These are phyloP conservation scores for Boletus huronensis DNA, from an alignment of 768 basidiomycete genomes.

Conservation along the genomic window DNA sequence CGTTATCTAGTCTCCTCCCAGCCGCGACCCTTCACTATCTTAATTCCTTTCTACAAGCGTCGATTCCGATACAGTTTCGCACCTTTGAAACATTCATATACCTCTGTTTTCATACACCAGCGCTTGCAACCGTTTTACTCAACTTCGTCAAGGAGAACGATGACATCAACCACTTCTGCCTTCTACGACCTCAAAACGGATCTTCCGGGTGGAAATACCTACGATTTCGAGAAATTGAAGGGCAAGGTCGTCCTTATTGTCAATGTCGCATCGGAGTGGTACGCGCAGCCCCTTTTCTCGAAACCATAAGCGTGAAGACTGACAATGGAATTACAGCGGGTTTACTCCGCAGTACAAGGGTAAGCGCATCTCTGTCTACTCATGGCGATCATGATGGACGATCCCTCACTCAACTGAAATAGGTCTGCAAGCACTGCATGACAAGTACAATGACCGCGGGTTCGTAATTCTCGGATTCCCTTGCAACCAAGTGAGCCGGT, in stretches of 20 bases:
- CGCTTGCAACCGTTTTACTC: slow-evolving; percentile 11
- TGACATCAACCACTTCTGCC: slow-evolving; percentile 28
- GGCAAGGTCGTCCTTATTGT: slow-evolving; percentile 79
- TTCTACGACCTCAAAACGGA: slow-evolving; percentile 74
- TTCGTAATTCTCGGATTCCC: slow-evolving; percentile 88
- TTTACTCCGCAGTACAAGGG: slow-evolving; percentile 81
- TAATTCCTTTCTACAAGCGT: neutral
- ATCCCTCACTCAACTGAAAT: neutral
- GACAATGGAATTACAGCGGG: slow-evolving; percentile 45
- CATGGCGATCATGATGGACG: neutral
- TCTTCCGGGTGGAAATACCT: slow-evolving; percentile 50
- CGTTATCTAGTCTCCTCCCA: neutral
- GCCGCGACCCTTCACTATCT: neutral
- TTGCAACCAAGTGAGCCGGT: slow-evolving; percentile 66
- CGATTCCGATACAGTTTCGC: neutral
- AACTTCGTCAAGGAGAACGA: slow-evolving; percentile 13
- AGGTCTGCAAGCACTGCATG: slow-evolving; percentile 78
- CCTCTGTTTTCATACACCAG: neutral
- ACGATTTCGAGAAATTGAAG: slow-evolving; percentile 64
- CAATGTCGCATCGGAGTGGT: slow-evolving; percentile 75
- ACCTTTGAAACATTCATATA: neutral
- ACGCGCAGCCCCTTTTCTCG: neutral
- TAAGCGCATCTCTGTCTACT: slow-evolving; percentile 17
- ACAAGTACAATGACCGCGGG: slow-evolving; percentile 75
- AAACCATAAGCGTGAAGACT: neutral